A percentile compares a stretch with the other conserved stretches of the same genome.
Conservation (phyloP, 495 filamentous ascomycete genomes). For the Delitschia confertaspora region DNA sequence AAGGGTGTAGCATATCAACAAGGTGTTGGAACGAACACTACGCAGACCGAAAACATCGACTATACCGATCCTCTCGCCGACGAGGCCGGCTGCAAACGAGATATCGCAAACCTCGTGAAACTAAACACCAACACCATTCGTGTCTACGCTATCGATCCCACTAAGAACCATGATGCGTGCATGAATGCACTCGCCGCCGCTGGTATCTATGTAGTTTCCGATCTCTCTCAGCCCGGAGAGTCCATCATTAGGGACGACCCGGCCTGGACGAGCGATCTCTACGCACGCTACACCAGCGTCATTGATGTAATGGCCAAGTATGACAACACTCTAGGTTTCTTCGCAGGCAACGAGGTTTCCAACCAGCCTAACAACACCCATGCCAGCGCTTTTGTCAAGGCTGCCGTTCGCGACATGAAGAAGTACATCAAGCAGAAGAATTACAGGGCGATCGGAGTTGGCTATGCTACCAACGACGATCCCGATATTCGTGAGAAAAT, state of each 20-base stretch:
- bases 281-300: constrained; percentile 69
- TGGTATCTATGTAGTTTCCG: constrained; percentile 90
- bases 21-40: constrained; percentile 43
- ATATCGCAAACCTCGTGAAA: constrained; percentile 69
- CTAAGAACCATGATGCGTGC: constrained; percentile 66
- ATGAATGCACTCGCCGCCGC: constrained; percentile 75
- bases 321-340: constrained; percentile 87
- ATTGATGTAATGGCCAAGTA: constrained; percentile 72
- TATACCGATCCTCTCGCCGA: constrained; percentile 69
- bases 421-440: constrained; percentile 72
- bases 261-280: constrained; percentile 65
- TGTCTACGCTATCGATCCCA: constrained; percentile 84
- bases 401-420: constrained; percentile 91
- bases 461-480: constrained; percentile 93
- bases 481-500: constrained; percentile 65
- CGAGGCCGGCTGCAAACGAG: constrained; percentile 58
- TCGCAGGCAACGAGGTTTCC: constrained; percentile 93
- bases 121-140: constrained; percentile 84
- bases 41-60: constrained; percentile 29
- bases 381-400: constrained; percentile 89
- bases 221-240: constrained; percentile 65
- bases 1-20: constrained; percentile 85
- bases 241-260: constrained; percentile 81
- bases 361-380: constrained; percentile 73
- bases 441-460: constrained; percentile 76